A percentile compares a stretch with the other conserved stretches of the same genome.
Evolutionary conservation across 441 rosid genomes (phyloP).

Genomic region (Populus hybrid): DNA sequence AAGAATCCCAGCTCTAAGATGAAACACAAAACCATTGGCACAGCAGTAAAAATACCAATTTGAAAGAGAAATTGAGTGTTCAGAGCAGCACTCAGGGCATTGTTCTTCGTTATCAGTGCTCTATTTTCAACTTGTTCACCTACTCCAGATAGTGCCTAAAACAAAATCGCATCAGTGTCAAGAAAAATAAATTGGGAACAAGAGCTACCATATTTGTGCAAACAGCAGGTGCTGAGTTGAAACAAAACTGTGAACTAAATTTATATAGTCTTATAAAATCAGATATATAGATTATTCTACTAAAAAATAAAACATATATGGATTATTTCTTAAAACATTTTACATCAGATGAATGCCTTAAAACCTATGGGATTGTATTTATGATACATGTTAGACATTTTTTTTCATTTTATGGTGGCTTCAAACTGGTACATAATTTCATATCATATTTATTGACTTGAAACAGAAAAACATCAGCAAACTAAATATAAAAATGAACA

Average conservation of each 20-base stretch:
- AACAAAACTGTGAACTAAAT: background rate
- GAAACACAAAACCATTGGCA: constrained; percentile 94
- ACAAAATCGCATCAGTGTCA: background rate
- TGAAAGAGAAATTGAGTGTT: constrained; percentile 96
- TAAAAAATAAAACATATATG: no score
- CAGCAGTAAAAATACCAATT: constrained; percentile 93
- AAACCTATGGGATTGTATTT: background rate
- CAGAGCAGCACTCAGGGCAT: constrained; percentile 77
- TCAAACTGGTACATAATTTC: background rate
- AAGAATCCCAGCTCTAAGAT: constrained; percentile 91
- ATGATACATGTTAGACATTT: background rate
- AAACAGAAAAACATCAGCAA: no score
- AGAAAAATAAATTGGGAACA: background rate
- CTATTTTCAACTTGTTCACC: constrained; percentile 65
- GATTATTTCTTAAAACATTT: background rate
- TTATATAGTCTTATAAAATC: no score
- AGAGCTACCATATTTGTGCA: background rate
- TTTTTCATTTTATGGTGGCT: background rate
- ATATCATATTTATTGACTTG: no score
- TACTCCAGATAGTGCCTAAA: constrained; percentile 95
- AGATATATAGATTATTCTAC: background rate
- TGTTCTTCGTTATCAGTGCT: constrained; percentile 54
- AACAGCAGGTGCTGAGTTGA: background rate
- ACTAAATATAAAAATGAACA: no score
- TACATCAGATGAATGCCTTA: background rate